Base-by-base conservation (phyloP, 306 rosid species). In the Cucurbita maxima region DNA sequence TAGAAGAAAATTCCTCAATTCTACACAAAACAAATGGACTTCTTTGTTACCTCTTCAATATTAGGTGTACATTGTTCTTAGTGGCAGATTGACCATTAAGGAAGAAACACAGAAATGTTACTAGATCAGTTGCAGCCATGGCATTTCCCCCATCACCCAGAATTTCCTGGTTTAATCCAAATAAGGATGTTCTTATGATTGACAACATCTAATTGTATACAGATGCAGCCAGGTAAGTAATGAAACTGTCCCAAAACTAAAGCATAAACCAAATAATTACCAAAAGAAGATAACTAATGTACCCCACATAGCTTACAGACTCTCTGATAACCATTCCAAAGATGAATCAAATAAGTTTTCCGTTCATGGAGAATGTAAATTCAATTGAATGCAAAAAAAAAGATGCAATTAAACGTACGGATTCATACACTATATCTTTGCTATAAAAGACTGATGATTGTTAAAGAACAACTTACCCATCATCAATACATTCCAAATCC, bases 401-500 rank as follows among this genome's bases (percentile, higher is more conserved):
- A 43, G 13, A 40, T 40, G 48, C 72, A 41, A 48, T 25, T 16
- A 16, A 70, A 14, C 3, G 59, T 70, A 7, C 0, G 13, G 37
- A 70, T 5, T 34, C 16, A 8, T 71, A 52, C 5, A 50, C n/a
- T 15, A 50, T 53, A 18, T 52, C 45, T 53, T 51, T 36, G 62
- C 59, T 30, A 22, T 2, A 10, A 67, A 3, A 55, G 22, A 57
- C 14, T 40, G 40, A 73, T 40, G 20, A 73, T 58, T 43, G 55
- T 44, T 58, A 40, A 57, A 44, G 37, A 58, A 20, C 18, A 82
- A 84, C 93, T 84, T 76, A 95, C 99, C 97, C 96, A 75, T 95
- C 88, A 58, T 89, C 96, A 1, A 95, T 83, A 66, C 85, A 80
- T 63, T 86, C 96, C 81, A 91, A 82, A 83, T 89, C 86, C 57